Evolutionary conservation across 139 green algal species (phyloP), one percentile per base, ranked within the genome.

Genomic region (Auxenochlorella pyrenoidosa): DNA sequence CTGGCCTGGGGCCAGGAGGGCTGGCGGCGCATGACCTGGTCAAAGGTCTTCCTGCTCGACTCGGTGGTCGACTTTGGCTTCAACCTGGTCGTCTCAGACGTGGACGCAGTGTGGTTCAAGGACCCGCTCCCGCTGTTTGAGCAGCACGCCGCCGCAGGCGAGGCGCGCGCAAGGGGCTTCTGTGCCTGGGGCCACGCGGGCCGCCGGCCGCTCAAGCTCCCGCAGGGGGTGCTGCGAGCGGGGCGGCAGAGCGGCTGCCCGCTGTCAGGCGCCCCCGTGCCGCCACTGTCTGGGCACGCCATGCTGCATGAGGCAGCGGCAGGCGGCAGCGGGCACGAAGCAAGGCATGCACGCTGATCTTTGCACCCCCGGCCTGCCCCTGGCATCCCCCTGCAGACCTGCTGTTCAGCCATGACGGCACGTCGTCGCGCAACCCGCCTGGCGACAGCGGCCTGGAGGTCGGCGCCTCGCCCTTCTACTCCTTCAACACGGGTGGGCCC

Each of bases 11-110:
- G 83, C 54, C 70, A 87, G 83, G 83, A 82, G 58, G 83, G 83
- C 24, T 87, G 83, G 83, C 83, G 83, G 0, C 71, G 71, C 54
- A 87, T 87, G 83, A 87, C 83, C 51, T 87, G 83, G 83, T 60
- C n/a, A 41, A 87, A 87, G 43, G 81, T 78, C 41, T 59, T 86
- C 18, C 22, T 86, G 8, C 21, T 87, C 34, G 83, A 80, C n/a
- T 32, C 54, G 4, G 71, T 87, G 71, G 72, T 87, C 10, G 83
- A 87, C 54, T 87, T 40, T 19, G 83, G 83, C 15, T 83, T 87
- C 71, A 83, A 87, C 83, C 54, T 82, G 47, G 83, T 87, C 26
- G 30, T 87, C 36, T 87, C 83, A 3, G 83, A 87, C 28, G n/a
- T 82, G 28, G 83, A 87, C 26, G 83, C 82, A 13, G 83, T 68